Conservation (phyloP, 805 yeast species). For the Zygosaccharomyces pseudorouxii region DNA sequence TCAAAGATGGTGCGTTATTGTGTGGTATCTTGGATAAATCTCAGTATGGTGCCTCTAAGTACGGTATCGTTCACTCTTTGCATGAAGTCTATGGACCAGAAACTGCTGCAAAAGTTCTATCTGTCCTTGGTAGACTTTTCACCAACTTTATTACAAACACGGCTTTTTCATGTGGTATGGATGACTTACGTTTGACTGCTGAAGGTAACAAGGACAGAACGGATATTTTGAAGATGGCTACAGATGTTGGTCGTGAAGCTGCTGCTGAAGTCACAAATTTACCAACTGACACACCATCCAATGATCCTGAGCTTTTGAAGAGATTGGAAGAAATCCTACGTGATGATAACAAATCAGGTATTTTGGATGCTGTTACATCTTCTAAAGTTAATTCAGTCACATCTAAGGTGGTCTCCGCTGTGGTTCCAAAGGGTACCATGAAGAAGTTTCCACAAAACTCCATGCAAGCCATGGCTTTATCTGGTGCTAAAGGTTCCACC, state of each 20-base stretch:
- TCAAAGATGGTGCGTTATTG: slow-evolving; percentile 80
- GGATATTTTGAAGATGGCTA: slow-evolving; percentile 71
- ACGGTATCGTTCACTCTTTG: slow-evolving; percentile 92
- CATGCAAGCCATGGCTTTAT: slow-evolving; percentile 98
- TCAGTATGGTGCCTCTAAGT: slow-evolving; percentile 96
- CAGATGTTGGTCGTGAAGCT: slow-evolving; percentile 82
- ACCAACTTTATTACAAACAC: slow-evolving; percentile 88
- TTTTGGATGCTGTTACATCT: slow-evolving; percentile 92
- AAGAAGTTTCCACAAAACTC: slow-evolving; percentile 92
- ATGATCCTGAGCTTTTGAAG: slow-evolving; percentile 73
- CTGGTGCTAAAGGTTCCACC: slow-evolving; percentile 98
- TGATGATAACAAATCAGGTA: slow-evolving; percentile 87
- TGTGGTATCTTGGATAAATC: slow-evolving; percentile 96
- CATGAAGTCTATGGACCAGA: slow-evolving; percentile 94
- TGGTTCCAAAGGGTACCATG: slow-evolving; percentile 96
- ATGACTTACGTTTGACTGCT: slow-evolving; percentile 84
- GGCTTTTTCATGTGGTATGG: slow-evolving; percentile 99
- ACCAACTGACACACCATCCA: slow-evolving; percentile 43
- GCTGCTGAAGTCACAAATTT: slow-evolving; percentile 93
- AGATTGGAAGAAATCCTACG: slow-evolving; percentile 92
- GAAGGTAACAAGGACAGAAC: slow-evolving; percentile 90
- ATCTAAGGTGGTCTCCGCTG: slow-evolving; percentile 86
- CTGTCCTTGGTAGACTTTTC: slow-evolving; percentile 91
- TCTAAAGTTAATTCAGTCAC: slow-evolving; percentile 89
- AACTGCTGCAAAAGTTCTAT: slow-evolving; percentile 81